Evolutionary conservation across 129 eudicot species (phyloP).

Genomic region (Rutidosis leptorrhynchoides): DNA sequence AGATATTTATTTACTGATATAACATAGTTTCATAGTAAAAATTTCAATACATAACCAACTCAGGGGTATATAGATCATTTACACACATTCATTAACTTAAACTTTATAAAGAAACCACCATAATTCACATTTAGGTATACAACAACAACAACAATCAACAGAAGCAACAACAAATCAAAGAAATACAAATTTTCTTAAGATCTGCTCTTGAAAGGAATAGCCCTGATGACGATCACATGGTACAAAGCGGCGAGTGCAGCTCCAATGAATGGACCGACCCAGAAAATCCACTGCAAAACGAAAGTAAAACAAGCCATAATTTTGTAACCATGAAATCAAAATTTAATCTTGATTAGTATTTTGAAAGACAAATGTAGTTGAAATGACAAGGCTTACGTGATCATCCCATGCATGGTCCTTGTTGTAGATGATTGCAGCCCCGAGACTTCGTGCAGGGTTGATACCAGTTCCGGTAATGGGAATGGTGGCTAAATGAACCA

Average conservation of each 20-base stretch:
- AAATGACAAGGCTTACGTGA: constrained; percentile 47
- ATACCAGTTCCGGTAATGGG: constrained; percentile 91
- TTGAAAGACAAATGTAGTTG: background rate
- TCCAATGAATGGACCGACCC: constrained; percentile 92
- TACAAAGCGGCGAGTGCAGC: constrained; percentile 81
- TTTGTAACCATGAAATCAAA: background rate
- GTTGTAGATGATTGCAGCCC: constrained; percentile 89
- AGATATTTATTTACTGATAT: too few species aligned
- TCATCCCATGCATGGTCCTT: constrained; percentile 79
- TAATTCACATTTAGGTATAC: background rate
- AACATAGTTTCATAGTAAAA: too few species aligned
- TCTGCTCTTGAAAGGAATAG: constrained; percentile 83
- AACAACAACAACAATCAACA: constrained; percentile 25
- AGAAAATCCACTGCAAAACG: constrained; percentile 71
- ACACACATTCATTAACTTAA: constrained; percentile 33
- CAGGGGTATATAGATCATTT: constrained; percentile 35
- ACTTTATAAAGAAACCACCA: constrained; percentile 12
- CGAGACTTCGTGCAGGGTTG: constrained; percentile 94
- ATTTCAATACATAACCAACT: constrained; percentile 32
- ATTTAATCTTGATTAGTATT: constrained; percentile 19
- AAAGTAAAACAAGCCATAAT: constrained; percentile 3
- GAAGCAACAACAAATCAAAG: constrained; percentile 6
- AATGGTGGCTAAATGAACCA: constrained; percentile 92
- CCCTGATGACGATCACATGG: constrained; percentile 79
- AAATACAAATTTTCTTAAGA: constrained; percentile 27